Evolutionary conservation across 179 eudicot species (phyloP), one percentile per base, ranked within the genome.

Genomic region (Beta macrorhiza): DNA sequence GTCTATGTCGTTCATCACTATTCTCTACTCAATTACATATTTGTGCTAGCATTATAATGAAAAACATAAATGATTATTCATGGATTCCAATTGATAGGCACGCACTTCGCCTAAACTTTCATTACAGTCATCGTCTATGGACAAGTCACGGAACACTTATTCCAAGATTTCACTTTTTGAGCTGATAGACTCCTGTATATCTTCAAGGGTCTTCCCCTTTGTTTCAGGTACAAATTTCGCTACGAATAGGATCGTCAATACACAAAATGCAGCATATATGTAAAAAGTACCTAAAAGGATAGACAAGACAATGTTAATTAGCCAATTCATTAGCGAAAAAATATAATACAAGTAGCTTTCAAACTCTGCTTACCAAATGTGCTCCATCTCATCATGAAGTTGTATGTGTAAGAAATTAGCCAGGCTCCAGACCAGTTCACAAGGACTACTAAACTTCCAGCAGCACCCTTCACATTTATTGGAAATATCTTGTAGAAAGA

Each of bases 391-490:
- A 91, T 88, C 82, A 93, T 91, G 83, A 91, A 94, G 87, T 93
- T 93, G 90, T 91, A 94, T 22, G 97, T 90, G 87, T 89, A 94
- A 10, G 97, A 90, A 76, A 94, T 86, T 12, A 84, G 82, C 98
- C 98, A 94, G 8, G 98, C 96, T 58, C 97, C 94, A 14, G 89
- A 82, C 97, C 98, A 94, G 79, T 89, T 90, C 80, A 93, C 90
- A 69, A 93, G 83, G n/a, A 87, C 92, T 0, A 92, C 98, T 75
- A 91, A 55, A 84, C 97, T 94, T 67, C 98, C 97, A 10, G 94
- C 98, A 44, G 81, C 86, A 8, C 97, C 96, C 80, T 94, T 94
- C 47, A 93, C 85, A 74, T 93, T 88, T 64, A 91, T 83, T n/a
- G 98, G 97, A 87, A 94, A 94, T 57, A 94, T 91, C 98, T 94